phyloP scores from a whole-genome alignment of 1,139 yeast genomes.

The Kluyveromyces marxianus region DNA sequence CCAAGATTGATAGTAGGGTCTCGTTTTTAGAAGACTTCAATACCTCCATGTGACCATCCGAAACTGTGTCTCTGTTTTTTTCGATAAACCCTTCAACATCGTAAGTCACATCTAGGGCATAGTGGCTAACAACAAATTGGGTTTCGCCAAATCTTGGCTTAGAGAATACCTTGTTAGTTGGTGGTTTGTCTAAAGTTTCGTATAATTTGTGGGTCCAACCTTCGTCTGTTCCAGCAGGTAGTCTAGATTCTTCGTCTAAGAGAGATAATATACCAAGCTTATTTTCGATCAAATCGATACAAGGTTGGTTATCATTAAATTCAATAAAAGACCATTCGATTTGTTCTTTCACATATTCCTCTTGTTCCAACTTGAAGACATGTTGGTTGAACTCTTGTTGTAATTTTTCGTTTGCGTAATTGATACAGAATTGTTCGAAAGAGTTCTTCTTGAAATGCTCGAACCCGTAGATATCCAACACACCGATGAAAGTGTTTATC shows the following conservation, averaged over 20 bases:
- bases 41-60: conserved; percentile 89
- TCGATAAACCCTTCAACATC: conserved; percentile 94
- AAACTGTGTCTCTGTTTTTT: conserved; percentile 94
- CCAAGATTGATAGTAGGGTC: conserved; percentile 56
- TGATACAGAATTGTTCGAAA: conserved; percentile 95
- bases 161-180: conserved; percentile 72
- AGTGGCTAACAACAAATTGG: conserved; percentile 85
- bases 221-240: conserved; percentile 91
- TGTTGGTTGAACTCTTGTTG: conserved; percentile 98
- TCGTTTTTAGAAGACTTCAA: conserved; percentile 61
- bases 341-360: conserved; percentile 84
- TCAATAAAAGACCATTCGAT: conserved; percentile 97
- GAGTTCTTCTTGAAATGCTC: conserved; percentile 93
- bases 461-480: conserved; percentile 93
- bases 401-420: conserved; percentile 93
- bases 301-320: conserved; percentile 94
- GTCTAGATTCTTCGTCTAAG: conserved; percentile 89
- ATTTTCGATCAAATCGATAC: conserved; percentile 87
- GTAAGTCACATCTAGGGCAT: conserved; percentile 89
- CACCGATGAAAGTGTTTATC: conserved; percentile 81
- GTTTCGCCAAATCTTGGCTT: conserved; percentile 93
- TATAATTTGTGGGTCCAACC: conserved; percentile 90
- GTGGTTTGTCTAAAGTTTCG: conserved; percentile 73
- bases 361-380: conserved; percentile 94
- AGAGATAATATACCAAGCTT: conserved; percentile 81